Conservation (phyloP, 768 basidiomycete genomes). For the Xerocomellus chrysenteron region DNA sequence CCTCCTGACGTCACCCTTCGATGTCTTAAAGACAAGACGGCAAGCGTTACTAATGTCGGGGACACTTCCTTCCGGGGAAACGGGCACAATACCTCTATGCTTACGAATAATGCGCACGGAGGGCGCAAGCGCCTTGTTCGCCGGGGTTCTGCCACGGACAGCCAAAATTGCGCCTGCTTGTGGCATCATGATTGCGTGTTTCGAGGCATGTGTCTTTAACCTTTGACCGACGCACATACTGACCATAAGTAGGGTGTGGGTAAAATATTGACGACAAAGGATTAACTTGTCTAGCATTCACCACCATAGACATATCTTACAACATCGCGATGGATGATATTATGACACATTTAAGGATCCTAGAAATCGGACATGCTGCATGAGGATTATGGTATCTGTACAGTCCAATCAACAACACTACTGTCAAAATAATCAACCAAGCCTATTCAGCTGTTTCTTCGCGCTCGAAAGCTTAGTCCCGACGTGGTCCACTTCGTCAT, state of each 20-base stretch:
- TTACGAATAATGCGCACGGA: constrained; percentile 74
- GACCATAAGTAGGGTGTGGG: constrained; percentile 54
- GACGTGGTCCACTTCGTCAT: constrained; percentile 72
- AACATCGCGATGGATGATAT: constrained; percentile 18
- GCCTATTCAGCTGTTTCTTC: constrained; percentile 78
- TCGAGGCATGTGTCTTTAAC: constrained; percentile 58
- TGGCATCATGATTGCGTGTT: constrained; percentile 97
- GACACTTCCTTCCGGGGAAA: constrained; percentile 36
- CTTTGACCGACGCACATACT: constrained; percentile 11
- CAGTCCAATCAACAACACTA: constrained; percentile 3
- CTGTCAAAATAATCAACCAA: constrained; percentile 46
- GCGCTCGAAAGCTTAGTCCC: constrained; percentile 76
- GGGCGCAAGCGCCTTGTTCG: constrained; percentile 74
- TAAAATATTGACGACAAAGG: constrained; percentile 43
- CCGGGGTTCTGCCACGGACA: constrained; percentile 83
- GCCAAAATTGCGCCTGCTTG: constrained; percentile 98
- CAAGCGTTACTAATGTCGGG: constrained; percentile 78
- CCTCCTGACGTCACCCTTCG: constrained; percentile 90
- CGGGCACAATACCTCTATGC: constrained; percentile 63
- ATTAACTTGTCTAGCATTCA: constrained; percentile 10
- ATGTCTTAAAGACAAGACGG: constrained; percentile 92
- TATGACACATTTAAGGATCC: constrained; percentile 12
- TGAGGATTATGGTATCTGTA: constrained; percentile 24
- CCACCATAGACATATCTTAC: constrained; percentile 32
- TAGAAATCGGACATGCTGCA: neutral